These are phyloP conservation scores for Penicillium sp. DNA, from an alignment of 2,329 filamentous ascomycete species.

Conservation along the genomic window DNA sequence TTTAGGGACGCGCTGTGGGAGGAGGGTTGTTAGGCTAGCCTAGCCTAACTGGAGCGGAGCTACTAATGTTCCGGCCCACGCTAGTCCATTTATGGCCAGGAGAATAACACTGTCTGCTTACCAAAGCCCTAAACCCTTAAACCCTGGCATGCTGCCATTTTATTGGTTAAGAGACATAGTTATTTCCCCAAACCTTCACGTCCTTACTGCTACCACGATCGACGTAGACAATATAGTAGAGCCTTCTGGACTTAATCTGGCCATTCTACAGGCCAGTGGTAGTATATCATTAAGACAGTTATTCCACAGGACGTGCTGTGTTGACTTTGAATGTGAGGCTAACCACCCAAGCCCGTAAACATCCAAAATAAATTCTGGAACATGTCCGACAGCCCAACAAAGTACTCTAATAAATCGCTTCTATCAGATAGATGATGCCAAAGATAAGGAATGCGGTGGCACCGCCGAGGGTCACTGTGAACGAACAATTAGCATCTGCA, in stretches of 20 bases:
- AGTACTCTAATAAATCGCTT: constrained; percentile 61
- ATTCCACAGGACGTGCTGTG: no score
- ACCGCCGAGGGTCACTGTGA: constrained; percentile 82
- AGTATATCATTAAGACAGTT: no score
- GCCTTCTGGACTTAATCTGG: no score
- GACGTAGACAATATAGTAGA: no score
- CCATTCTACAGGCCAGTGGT: no score
- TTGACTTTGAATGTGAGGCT: no score
- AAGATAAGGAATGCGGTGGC: constrained; percentile 88
- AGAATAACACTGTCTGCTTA: no score
- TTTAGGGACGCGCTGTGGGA: background rate
- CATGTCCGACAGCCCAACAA: constrained; percentile 13
- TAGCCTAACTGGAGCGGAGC: background rate
- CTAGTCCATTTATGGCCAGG: background rate
- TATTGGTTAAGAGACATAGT: no score
- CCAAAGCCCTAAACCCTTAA: background rate
- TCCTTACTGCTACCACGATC: no score
- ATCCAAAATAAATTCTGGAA: constrained; percentile 2
- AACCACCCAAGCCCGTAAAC: constrained; percentile 11
- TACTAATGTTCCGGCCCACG: background rate
- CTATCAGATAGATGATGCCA: constrained; percentile 84
- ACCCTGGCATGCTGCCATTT: background rate
- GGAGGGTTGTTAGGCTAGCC: background rate
- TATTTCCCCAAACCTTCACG: no score
- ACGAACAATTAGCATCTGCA: constrained; percentile 24